Evolutionary conservation across 2,329 filamentous ascomycete genomes (phyloP).

Genomic region (Pseudocercospora macadamiae): DNA sequence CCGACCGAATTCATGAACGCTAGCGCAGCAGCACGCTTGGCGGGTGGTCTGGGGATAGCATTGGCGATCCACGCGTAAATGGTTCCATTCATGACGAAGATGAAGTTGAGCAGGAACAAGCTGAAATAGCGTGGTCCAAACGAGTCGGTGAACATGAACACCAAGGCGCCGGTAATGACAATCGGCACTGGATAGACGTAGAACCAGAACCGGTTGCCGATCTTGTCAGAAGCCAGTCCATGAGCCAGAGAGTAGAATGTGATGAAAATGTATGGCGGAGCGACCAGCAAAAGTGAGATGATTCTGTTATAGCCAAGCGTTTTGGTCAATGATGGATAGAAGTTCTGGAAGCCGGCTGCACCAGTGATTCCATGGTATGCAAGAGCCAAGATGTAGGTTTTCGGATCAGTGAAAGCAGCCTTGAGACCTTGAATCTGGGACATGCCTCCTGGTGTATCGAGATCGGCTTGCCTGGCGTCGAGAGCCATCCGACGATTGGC

Average conservation of each 20-base stretch:
- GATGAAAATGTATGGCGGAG: constrained; percentile 59
- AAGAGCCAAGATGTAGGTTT: constrained; percentile 53
- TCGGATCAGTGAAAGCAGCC: constrained; percentile 54
- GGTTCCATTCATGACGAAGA: constrained; percentile 55
- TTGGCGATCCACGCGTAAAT: constrained; percentile 77
- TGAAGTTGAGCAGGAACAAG: constrained; percentile 59
- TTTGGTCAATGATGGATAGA: constrained; percentile 56
- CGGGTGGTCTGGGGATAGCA: constrained; percentile 72
- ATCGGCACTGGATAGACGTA: constrained; percentile 57
- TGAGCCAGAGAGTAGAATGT: constrained; percentile 53
- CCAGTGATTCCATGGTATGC: constrained; percentile 55
- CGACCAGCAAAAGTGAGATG: constrained; percentile 55
- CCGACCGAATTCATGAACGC: constrained; percentile 76
- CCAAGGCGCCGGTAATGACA: constrained; percentile 54
- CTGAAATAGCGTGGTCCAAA: constrained; percentile 59
- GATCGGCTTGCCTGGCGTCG: constrained; percentile 54
- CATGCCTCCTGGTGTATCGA: constrained; percentile 53
- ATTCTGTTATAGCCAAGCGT: constrained; percentile 48
- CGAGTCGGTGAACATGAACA: constrained; percentile 57
- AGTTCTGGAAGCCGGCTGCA: constrained; percentile 59
- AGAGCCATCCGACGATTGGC: constrained; percentile 55
- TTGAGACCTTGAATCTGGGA: constrained; percentile 55
- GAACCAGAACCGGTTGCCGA: constrained; percentile 56
- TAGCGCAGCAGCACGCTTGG: constrained; percentile 72
- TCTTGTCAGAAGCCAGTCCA: constrained; percentile 49